Evolutionary conservation across 2,329 filamentous ascomycete species (phyloP), one percentile per base, ranked within the genome.

Genomic region (Alternaria ethzedia): DNA sequence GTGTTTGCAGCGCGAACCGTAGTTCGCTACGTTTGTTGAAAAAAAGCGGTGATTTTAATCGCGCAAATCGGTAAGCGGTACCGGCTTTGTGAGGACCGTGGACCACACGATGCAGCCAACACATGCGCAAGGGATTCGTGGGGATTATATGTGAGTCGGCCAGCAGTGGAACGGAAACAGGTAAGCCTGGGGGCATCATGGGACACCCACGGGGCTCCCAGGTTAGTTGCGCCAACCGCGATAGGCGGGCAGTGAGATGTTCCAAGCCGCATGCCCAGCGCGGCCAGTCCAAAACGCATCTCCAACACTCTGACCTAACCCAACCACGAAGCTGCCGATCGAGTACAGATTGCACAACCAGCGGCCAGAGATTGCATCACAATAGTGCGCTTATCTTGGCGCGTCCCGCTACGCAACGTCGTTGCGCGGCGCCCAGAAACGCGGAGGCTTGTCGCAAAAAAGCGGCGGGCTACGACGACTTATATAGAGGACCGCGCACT

Each of bases 371-470:
- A 49, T 46, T 59, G 47, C 54, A 62, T 52, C 54, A 58, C 59
- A 15, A 49, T 26, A 46, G 32, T 46, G 59, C 44, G 47, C 55
- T 15, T 21, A n/a, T 30, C 59, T 65, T 65, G 58, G 65, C 59
- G 26, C 32, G 41, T 46, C 56, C 54, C 49, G 41, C 45, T 52
- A 52, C 59, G 59, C 62, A 62, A 59, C 49, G 45, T 25, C 28
- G 41, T 55, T 50, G 56, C 64, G 65, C 58, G 51, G 59, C 62
- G 65, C 62, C 65, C 20, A 65, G 65, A 44, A 45, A 54, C 44
- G 56, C 65, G 62, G 65, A 67, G 55, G 65, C 65, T 67, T 67
- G 62, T 65, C 65, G 28, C 17, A 52, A 54, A 41, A 49, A 57
- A 58, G 58, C 49, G 21, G 49, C 54, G 47, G 43, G 32, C 32